Percentiles rank a stretch among this genome's conserved stretches.
Evolutionary conservation across 169 alveolate genomes (phyloP).

Genomic region (Miamiensis avidus): DNA sequence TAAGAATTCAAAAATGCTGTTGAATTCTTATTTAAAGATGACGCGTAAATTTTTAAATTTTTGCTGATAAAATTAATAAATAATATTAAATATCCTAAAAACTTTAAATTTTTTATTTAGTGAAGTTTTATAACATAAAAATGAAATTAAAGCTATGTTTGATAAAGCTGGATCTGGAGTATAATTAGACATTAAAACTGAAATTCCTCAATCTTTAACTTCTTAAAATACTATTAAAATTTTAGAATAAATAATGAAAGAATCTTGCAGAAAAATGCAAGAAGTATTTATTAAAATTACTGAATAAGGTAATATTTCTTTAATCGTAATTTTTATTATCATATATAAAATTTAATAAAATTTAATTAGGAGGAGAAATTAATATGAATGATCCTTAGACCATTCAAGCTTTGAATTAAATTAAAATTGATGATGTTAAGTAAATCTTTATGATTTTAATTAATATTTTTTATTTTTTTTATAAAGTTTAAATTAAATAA

Average conservation of each 20-base stretch:
- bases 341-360: too few relatives aligned
- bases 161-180: slow-evolving; percentile 22
- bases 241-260: slow-evolving; percentile 13
- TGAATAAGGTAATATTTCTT: too few relatives aligned
- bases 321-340: too few relatives aligned
- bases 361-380: slow-evolving; percentile 13
- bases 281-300: slow-evolving; percentile 7
- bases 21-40: neutral
- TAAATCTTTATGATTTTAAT: neutral
- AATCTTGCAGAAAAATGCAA: slow-evolving; percentile 1
- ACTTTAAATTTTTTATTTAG: neutral
- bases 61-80: too few relatives aligned
- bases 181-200: slow-evolving; percentile 10
- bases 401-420: neutral
- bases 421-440: slow-evolving; percentile 11
- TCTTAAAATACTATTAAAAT: slow-evolving; percentile 16
- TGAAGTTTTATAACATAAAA: neutral
- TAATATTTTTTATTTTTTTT: neutral
- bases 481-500: neutral
- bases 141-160: slow-evolving; percentile 4
- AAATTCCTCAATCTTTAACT: slow-evolving; percentile 27
- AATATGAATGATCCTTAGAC: slow-evolving; percentile 22
- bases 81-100: too few relatives aligned
- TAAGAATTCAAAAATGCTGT: neutral
- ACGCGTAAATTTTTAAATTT: neutral